Evolutionary conservation across 371 early-diverging fungal species (phyloP).

Genomic region (Mucor plumbeus): DNA sequence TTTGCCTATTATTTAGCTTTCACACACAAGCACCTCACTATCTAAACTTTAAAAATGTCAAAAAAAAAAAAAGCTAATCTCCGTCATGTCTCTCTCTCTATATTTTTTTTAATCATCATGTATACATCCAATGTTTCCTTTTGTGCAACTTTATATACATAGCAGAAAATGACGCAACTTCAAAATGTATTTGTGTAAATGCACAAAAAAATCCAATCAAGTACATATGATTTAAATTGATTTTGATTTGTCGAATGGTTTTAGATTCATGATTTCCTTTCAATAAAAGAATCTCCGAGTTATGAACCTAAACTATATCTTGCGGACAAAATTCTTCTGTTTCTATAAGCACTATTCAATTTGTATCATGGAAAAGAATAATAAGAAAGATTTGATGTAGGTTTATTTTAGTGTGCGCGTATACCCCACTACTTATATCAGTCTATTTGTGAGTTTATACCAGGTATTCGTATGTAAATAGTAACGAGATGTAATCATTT

Average conservation of each 20-base stretch:
- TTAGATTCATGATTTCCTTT: neutral
- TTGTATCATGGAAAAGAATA: neutral
- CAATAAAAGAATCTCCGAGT: neutral
- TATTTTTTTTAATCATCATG: neutral
- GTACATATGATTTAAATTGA: neutral
- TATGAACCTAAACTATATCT: neutral
- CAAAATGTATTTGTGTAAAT: neutral
- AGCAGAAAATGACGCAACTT: slow-evolving; percentile 2
- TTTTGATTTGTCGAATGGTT: neutral
- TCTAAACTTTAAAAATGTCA: neutral
- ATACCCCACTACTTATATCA: no score
- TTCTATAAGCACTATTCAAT: slow-evolving; percentile 1
- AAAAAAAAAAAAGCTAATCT: neutral
- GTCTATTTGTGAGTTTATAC: neutral
- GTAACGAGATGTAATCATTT: neutral
- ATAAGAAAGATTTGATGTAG: no score
- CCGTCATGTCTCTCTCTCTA: neutral
- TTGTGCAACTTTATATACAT: neutral
- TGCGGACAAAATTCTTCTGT: neutral
- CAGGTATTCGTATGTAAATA: neutral
- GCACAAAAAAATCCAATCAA: no score
- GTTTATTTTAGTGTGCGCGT: no score
- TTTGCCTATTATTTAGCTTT: neutral
- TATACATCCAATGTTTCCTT: neutral
- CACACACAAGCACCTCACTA: neutral